Evolutionary conservation across 116 monocot species (phyloP).

Genomic region (Dioscorea cayenensis): DNA sequence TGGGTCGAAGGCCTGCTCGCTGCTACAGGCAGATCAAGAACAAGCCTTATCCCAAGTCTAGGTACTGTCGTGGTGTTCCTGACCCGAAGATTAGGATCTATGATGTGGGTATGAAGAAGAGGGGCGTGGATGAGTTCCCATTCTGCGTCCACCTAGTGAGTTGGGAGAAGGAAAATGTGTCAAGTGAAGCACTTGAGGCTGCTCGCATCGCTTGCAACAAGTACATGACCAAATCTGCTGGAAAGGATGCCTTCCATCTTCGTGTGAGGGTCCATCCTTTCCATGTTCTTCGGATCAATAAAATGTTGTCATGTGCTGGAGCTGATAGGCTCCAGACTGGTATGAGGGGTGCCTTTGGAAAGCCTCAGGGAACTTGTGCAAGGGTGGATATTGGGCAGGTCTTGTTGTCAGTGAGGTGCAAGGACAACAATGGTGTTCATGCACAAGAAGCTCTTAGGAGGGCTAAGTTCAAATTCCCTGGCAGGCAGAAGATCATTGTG

Average conservation of each 20-base stretch:
- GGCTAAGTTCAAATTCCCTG: slow-evolving; percentile 50
- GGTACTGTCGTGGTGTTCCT: slow-evolving; percentile 53
- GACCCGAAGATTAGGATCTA: slow-evolving; percentile 50
- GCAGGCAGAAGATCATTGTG: slow-evolving; percentile 38
- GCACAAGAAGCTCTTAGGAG: slow-evolving; percentile 35
- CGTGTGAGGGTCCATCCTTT: slow-evolving; percentile 44
- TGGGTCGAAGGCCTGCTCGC: slow-evolving; percentile 29
- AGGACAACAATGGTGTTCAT: slow-evolving; percentile 19
- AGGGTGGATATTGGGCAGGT: slow-evolving; percentile 47
- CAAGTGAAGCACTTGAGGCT: slow-evolving; percentile 51
- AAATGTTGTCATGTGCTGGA: slow-evolving; percentile 57
- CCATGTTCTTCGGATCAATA: slow-evolving; percentile 52
- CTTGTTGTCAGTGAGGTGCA: slow-evolving; percentile 40
- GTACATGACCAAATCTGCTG: slow-evolving; percentile 49
- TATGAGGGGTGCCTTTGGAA: slow-evolving; percentile 50
- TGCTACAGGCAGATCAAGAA: slow-evolving; percentile 59
- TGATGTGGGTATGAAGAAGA: slow-evolving; percentile 57
- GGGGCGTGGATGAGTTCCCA: slow-evolving; percentile 49
- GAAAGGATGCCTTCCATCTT: slow-evolving; percentile 54
- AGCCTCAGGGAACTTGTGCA: slow-evolving; percentile 44
- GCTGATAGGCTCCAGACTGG: slow-evolving; percentile 52
- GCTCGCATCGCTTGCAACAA: slow-evolving; percentile 44
- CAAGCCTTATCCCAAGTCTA: slow-evolving; percentile 46
- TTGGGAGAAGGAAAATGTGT: slow-evolving; percentile 52
- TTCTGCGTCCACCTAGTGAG: slow-evolving; percentile 40